Evolutionary conservation across 495 filamentous ascomycete genomes (phyloP).

Genomic region (Cryomyces minteri): DNA sequence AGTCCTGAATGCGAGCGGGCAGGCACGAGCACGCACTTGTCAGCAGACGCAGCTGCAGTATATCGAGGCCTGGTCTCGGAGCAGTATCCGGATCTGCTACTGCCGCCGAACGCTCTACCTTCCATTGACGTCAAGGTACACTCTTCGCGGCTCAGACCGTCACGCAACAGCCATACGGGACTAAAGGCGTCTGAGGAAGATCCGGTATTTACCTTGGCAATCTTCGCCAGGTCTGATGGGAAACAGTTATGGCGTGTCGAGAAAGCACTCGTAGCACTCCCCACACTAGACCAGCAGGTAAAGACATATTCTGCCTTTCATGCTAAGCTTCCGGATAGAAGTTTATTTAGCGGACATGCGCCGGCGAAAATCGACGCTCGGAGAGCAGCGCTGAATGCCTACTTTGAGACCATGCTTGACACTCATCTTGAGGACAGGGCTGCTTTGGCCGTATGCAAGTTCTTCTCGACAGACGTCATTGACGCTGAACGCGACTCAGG

Average conservation of each 20-base stretch:
- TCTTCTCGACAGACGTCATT: slow-evolving; percentile 71
- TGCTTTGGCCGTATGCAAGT: slow-evolving; percentile 71
- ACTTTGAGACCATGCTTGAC: slow-evolving; percentile 68
- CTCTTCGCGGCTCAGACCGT: slow-evolving; percentile 86
- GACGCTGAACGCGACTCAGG: slow-evolving; percentile 7
- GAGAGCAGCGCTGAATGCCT: slow-evolving; percentile 60
- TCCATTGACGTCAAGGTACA: slow-evolving; percentile 70
- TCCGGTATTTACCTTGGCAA: slow-evolving; percentile 79
- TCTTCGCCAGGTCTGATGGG: slow-evolving; percentile 61
- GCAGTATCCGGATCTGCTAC: slow-evolving; percentile 62
- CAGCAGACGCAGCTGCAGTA: slow-evolving; percentile 15
- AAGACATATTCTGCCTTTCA: slow-evolving; percentile 49
- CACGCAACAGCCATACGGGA: slow-evolving; percentile 59
- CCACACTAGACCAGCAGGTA: slow-evolving; percentile 61
- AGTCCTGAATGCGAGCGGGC: slow-evolving; percentile 7
- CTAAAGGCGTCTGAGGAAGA: slow-evolving; percentile 56
- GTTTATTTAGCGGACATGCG: slow-evolving; percentile 80
- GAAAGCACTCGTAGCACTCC: slow-evolving; percentile 70
- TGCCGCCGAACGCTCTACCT: slow-evolving; percentile 83
- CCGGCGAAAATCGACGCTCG: slow-evolving; percentile 87
- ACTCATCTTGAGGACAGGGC: slow-evolving; percentile 61
- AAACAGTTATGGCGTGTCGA: slow-evolving; percentile 84
- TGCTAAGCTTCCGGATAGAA: slow-evolving; percentile 60
- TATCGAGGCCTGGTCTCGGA: slow-evolving; percentile 60
- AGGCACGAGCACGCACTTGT: slow-evolving; percentile 1